Evolutionary conservation across 768 basidiomycete genomes (phyloP).

Genomic region (Dioszegia hungarica): DNA sequence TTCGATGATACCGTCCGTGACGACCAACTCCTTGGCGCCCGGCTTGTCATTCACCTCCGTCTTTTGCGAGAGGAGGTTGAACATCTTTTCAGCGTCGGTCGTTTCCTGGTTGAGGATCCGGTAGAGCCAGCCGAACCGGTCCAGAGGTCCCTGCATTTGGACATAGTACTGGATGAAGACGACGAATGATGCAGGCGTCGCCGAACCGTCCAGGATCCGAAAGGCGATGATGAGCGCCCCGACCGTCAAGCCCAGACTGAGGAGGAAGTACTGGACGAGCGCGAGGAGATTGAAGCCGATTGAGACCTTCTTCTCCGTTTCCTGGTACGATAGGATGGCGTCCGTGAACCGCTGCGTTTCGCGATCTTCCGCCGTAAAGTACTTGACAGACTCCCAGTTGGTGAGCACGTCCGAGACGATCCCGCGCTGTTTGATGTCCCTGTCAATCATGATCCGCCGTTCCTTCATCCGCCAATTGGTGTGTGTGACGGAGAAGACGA

Average conservation of each 20-base stretch:
- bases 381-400: constrained; percentile 64
- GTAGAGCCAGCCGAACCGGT: constrained; percentile 73
- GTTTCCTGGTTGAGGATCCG: constrained; percentile 58
- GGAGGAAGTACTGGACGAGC: constrained; percentile 55
- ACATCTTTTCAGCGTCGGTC: constrained; percentile 75
- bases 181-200: constrained; percentile 62
- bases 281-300: constrained; percentile 70
- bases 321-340: constrained; percentile 70
- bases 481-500: constrained; percentile 52
- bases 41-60: constrained; percentile 78
- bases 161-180: constrained; percentile 76
- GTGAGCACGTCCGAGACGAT: constrained; percentile 54
- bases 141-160: constrained; percentile 69
- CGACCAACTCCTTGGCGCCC: constrained; percentile 66
- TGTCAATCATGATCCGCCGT: constrained; percentile 74
- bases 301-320: constrained; percentile 67
- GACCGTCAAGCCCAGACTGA: constrained; percentile 66
- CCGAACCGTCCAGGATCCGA: constrained; percentile 59
- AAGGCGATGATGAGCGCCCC: constrained; percentile 74
- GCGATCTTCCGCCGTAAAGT: constrained; percentile 79
- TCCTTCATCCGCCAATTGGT: constrained; percentile 70
- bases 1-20: constrained; percentile 73
- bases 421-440: constrained; percentile 71
- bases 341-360: constrained; percentile 67
- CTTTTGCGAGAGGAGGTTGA: constrained; percentile 73